phyloP scores from a whole-genome alignment of 2,329 filamentous ascomycete genomes.

The Epichloe gansuensis region DNA sequence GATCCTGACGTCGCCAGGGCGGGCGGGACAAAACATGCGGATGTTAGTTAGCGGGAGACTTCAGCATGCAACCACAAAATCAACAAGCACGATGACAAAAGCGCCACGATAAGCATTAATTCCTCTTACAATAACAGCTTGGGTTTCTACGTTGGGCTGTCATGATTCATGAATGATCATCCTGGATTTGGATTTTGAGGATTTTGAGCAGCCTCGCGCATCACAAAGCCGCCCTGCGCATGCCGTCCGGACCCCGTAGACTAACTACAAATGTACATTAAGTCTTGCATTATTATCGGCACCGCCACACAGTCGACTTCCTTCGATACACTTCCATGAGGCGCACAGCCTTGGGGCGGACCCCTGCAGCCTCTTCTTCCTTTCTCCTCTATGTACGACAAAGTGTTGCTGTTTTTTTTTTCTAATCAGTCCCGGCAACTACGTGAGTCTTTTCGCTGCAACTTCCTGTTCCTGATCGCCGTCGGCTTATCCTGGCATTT shows the following conservation, averaged over 20 bases:
- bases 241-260: background rate
- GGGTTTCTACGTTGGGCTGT: background rate
- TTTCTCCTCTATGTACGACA: slow-evolving; percentile 3
- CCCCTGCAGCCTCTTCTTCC: slow-evolving; percentile 16
- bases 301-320: slow-evolving; percentile 28
- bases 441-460: slow-evolving; percentile 1
- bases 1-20: slow-evolving; percentile 1
- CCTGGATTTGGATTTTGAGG: background rate
- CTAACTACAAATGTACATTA: background rate
- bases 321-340: slow-evolving; percentile 32
- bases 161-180: background rate
- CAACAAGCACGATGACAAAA: background rate
- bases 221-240: background rate
- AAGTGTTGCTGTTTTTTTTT: background rate
- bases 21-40: background rate
- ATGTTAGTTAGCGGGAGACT: slow-evolving; percentile 3
- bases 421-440: background rate
- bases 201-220: background rate
- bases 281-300: slow-evolving; percentile 11
- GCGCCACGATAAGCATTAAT: background rate
- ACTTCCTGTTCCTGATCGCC: background rate
- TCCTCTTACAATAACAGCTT: no score
- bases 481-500: background rate
- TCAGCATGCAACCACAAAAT: background rate
- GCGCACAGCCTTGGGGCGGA: slow-evolving; percentile 18